Evolutionary conservation across 2,329 filamentous ascomycete genomes (phyloP), one percentile per base, ranked within the genome.

Genomic region (Tolypocladium sp.): DNA sequence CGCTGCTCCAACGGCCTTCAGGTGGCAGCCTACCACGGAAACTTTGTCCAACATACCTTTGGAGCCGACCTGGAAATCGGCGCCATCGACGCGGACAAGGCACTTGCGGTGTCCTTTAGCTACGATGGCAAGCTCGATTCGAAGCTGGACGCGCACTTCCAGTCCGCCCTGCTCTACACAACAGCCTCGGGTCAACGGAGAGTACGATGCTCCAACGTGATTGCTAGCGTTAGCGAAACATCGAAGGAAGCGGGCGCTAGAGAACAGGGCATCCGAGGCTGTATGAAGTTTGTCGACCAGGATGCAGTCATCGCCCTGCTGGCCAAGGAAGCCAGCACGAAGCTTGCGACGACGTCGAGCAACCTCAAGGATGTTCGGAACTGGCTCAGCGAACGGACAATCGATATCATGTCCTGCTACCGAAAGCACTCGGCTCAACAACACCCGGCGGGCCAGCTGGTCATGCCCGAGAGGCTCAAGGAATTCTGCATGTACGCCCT

Each of bases 81-180:
- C 35, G 85, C 90, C 57, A 86, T 97, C 57, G 94, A 97, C 71
- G 87, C 91, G 25, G 94, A 99, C 75, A 97, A 97, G 77, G 91
- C 93, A 12, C 82, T 99, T 64, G 90, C 88, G 3, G 90, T 97
- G 13, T 88, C 91, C 55, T 99, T 99, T 72, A 90, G 85, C 67
- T 96, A 99, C 73, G 94, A 99, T 70, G 94, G 94, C 61, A 97
- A 97, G 75, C 84, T 99, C n/a, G 94, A 99, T 73, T 80, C 91
- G 5, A 97, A 97, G 74, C 82, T 97, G 27, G 94, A 99, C 73
- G 93, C 93, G 9, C 94, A 99, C 75, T 99, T 99, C 82, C 94
- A 99, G 72, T 91, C 90, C 27, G 94, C 94, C 2, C 78, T 99
- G 3, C 82, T 99, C 2, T 99, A 99, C 76, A 99, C 94, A 1